Percentiles rank a stretch among this genome's conserved stretches.
Conservation (phyloP, 257 asterid genomes). For the Nyctanthes arbortristis region DNA sequence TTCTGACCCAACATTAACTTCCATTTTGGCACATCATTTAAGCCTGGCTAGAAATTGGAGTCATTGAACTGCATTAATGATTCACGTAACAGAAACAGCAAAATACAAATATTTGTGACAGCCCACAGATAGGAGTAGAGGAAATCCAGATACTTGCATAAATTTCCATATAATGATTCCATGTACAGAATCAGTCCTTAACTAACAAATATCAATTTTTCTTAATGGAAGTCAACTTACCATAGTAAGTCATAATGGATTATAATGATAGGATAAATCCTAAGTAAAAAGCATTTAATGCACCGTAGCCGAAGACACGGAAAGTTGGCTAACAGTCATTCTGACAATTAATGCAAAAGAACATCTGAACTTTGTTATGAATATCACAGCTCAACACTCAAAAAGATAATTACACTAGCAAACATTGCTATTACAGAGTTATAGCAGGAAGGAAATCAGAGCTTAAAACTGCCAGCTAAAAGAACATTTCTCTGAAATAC, state of each 20-base stretch:
- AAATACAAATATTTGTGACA: not conserved
- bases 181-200: not conserved
- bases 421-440: slow-evolving; percentile 14
- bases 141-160: slow-evolving; percentile 10
- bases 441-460: slow-evolving; percentile 14
- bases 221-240: not conserved
- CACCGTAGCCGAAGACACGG: slow-evolving; percentile 5
- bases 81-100: slow-evolving; percentile 1
- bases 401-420: not conserved
- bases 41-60: slow-evolving; percentile 10
- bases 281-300: slow-evolving; percentile 7
- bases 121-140: slow-evolving; percentile 16
- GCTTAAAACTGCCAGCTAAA: not conserved
- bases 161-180: not conserved
- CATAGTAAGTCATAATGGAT: slow-evolving; percentile 11
- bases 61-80: slow-evolving; percentile 2
- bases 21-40: slow-evolving; percentile 2
- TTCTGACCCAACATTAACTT: slow-evolving; percentile 1
- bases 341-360: slow-evolving; percentile 2
- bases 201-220: not conserved
- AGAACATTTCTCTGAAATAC: not conserved
- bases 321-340: not conserved
- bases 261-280: not conserved
- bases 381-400: slow-evolving; percentile 20
- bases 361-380: not conserved